phyloP scores from a whole-genome alignment of 2,329 filamentous ascomycete genomes.

The Curvularia spicifera region DNA sequence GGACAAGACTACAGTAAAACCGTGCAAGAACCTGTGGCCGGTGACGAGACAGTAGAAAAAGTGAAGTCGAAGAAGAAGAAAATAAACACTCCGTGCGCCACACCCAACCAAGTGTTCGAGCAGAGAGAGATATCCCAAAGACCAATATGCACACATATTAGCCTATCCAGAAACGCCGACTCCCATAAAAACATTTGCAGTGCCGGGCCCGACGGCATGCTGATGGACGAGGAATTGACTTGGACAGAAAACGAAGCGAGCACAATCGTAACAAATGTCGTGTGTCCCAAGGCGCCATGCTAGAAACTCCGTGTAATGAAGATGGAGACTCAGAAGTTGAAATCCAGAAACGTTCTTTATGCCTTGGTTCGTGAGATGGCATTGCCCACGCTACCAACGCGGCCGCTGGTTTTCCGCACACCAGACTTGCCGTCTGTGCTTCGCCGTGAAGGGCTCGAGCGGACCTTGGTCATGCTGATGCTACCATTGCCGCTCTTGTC shows the following conservation, averaged over 20 bases:
- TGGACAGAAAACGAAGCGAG: conserved; percentile 20
- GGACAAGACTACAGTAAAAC: conserved; percentile 30
- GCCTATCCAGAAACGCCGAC: conserved; percentile 35
- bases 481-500: conserved; percentile 51
- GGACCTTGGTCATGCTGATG: conserved; percentile 54
- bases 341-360: conserved; percentile 23
- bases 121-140: conserved; percentile 17
- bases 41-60: conserved; percentile 13
- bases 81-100: conserved; percentile 24
- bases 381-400: conserved; percentile 56
- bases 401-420: conserved; percentile 59
- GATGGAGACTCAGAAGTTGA: conserved; percentile 14
- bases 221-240: conserved; percentile 23
- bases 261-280: conserved; percentile 5
- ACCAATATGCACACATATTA: conserved; percentile 19
- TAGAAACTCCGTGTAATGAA: conserved; percentile 19
- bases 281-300: conserved; percentile 15
- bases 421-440: conserved; percentile 57
- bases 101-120: conserved; percentile 22
- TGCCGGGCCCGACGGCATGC: conserved; percentile 16
- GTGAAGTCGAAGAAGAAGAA: conserved; percentile 15
- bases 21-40: conserved; percentile 22
- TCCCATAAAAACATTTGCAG: conserved; percentile 28
- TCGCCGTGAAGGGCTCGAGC: conserved; percentile 53
- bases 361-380: conserved; percentile 39